A percentile compares a stretch with the other conserved stretches of the same genome.
Evolutionary conservation across 495 filamentous ascomycete genomes (phyloP).

Genomic region (Poronia punctata): DNA sequence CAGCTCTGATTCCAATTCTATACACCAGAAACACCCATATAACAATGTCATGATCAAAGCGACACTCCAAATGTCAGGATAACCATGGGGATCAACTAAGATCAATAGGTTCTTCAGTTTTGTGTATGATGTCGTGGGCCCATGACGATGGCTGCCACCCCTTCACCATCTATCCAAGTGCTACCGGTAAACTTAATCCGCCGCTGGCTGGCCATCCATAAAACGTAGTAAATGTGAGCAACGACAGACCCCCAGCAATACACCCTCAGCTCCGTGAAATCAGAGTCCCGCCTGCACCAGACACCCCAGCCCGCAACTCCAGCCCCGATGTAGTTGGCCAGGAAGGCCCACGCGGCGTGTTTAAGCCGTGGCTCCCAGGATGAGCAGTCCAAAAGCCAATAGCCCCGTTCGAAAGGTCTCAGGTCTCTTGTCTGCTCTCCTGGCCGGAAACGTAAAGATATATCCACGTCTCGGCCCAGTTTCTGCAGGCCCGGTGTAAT

Average conservation of each 20-base stretch:
- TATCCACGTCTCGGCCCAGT: conserved; percentile 45
- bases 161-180: conserved; percentile 52
- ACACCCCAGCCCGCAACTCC: conserved; percentile 64
- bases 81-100: too few species aligned
- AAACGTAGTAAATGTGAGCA: conserved; percentile 55
- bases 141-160: conserved; percentile 42
- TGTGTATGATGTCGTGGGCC: conserved; percentile 9
- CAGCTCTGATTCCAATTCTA: too few species aligned
- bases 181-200: conserved; percentile 45
- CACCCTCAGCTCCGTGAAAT: conserved; percentile 39
- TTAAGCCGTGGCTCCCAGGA: conserved; percentile 35
- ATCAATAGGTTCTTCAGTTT: background rate
- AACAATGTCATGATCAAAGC: too few species aligned
- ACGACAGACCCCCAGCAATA: conserved; percentile 63
- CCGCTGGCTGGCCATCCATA: conserved; percentile 58
- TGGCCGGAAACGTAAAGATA: conserved; percentile 46
- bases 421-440: conserved; percentile 42
- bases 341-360: conserved; percentile 52
- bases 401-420: conserved; percentile 55
- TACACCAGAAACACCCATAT: too few species aligned
- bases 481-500: conserved; percentile 50
- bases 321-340: conserved; percentile 50
- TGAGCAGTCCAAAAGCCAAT: conserved; percentile 54
- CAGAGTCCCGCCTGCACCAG: conserved; percentile 31
- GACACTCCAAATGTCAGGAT: too few species aligned